A percentile compares a stretch with the other conserved stretches of the same genome.
Evolutionary conservation across 2,329 filamentous ascomycete species (phyloP).

Genomic region (Cladosporium sp.): DNA sequence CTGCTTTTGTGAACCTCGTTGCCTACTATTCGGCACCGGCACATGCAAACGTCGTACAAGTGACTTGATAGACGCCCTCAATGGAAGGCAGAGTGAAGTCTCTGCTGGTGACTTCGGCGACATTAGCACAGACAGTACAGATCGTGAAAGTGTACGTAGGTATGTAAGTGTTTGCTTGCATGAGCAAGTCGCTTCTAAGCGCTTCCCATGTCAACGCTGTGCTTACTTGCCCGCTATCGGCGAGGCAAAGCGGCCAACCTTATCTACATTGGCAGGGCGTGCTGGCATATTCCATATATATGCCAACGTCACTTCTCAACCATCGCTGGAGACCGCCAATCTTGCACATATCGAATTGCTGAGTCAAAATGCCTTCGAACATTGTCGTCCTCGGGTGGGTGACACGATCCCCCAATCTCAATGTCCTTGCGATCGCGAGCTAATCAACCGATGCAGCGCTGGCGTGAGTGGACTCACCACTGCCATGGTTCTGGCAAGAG

Average conservation of each 20-base stretch:
- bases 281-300: background rate
- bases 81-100: no score
- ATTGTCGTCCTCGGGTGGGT: constrained; percentile 47
- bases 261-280: constrained; percentile 4
- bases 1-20: no score
- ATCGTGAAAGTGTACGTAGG: no score
- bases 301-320: no score
- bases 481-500: constrained; percentile 57
- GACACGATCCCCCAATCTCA: background rate
- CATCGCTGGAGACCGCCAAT: background rate
- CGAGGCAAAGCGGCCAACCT: constrained; percentile 2
- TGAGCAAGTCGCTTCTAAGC: background rate
- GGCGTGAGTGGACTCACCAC: constrained; percentile 65
- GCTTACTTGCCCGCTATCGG: constrained; percentile 1
- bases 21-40: no score
- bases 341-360: background rate
- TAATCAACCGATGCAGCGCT: constrained; percentile 43
- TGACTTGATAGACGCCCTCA: no score
- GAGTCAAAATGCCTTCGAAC: constrained; percentile 21
- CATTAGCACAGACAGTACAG: no score
- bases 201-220: background rate
- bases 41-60: no score
- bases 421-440: background rate
- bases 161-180: no score
- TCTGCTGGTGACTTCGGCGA: no score